Evolutionary conservation across 345 rosid species (phyloP), one percentile per base, ranked within the genome.

Genomic region (Populus deltoides): DNA sequence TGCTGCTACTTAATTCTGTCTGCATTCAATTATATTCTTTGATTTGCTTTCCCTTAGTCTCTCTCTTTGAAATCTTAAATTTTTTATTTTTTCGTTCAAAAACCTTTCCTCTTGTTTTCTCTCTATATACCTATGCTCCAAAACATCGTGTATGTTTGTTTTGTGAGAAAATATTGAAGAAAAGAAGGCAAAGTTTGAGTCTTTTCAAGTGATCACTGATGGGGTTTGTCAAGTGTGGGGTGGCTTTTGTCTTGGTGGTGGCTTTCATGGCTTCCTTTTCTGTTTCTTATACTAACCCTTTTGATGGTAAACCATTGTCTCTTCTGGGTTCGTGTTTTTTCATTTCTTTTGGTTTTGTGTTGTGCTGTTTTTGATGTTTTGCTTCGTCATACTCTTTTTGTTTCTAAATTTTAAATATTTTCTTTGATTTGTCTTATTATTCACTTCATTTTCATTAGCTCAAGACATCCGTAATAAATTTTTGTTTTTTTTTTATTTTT

Each of bases 231-330:
- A 86, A 79, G 77, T 35, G 80, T 78, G 43, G 85, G 71, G 35
- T 78, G 79, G 4, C 77, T 31, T 73, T 73, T 84, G 83, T 82
- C 68, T 77, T 89, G 81, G 78, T 55, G 66, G 53, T 79, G 66
- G 83, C 85, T 25, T 77, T 83, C 66, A 80, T 84, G 78, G 72
- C 82, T 74, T 87, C 92, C 10, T 80, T 90, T 78, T 85, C 84
- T 15, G 53, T 81, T 81, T 89, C 88, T 59, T 17, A 39, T 15
- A 90, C 94, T 63, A 91, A 90, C 81, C 89, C 77, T 81, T 86
- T 89, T 72, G 97, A 92, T 78, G 93, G 97, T 92, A 86, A 49
- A 47, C 51, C 51, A 27, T 75, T 80, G 72, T 78, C 24, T 70
- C 25, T 22, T 70, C 53, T 13, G 55, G 72, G 38, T 69, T 78